Conservation (phyloP, 306 rosid species). For the Cucurbita pepo region DNA sequence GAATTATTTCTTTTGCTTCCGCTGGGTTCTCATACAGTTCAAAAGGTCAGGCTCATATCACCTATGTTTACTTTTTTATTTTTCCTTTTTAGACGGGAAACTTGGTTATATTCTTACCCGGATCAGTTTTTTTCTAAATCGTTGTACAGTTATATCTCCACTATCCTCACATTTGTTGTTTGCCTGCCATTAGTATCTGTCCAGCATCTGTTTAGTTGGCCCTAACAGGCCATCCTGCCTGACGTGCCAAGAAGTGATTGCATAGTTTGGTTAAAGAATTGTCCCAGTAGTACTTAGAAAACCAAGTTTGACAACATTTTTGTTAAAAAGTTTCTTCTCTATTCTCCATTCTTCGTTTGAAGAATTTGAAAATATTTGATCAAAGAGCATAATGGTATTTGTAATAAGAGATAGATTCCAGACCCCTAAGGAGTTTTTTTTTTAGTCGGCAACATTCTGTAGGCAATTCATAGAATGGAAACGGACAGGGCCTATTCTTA, state of each 20-base stretch:
- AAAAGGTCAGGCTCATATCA: constrained; percentile 43
- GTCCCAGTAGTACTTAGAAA: background rate
- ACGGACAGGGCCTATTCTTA: background rate
- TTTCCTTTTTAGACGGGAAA: background rate
- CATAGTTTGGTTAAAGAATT: background rate
- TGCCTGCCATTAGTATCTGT: background rate
- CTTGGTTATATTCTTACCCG: background rate
- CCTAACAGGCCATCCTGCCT: too few relatives aligned
- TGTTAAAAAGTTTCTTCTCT: background rate
- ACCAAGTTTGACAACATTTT: background rate
- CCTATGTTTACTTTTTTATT: background rate
- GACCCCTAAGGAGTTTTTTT: background rate
- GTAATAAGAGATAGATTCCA: background rate
- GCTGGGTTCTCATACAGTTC: constrained; percentile 94
- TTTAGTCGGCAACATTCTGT: background rate
- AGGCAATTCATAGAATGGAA: background rate
- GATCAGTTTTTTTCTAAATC: background rate
- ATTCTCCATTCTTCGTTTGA: background rate
- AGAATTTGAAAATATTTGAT: background rate
- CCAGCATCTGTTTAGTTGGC: too few relatives aligned
- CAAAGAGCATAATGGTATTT: background rate
- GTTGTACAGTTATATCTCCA: background rate
- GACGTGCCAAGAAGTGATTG: background rate
- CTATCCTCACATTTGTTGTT: background rate
- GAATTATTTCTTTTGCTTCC: constrained; percentile 96